Percentiles rank a stretch among this genome's conserved stretches.
Evolutionary conservation across 495 filamentous ascomycete genomes (phyloP).

Genomic region (Amphirosellinia nigrospora): DNA sequence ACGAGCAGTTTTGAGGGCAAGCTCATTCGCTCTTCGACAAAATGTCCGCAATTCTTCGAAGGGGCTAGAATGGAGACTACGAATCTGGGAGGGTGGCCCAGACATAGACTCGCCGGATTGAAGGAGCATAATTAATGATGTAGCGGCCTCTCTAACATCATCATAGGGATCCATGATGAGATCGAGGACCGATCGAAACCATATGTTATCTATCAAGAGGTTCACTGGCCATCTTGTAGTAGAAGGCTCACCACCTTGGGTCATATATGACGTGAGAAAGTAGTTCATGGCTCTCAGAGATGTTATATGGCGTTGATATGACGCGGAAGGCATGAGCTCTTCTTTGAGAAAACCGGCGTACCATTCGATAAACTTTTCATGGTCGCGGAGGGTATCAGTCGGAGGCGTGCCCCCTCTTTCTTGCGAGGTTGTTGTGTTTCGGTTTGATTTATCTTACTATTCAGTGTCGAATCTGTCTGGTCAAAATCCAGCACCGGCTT

Average conservation of each 20-base stretch:
- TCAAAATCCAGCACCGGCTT: conserved; percentile 9
- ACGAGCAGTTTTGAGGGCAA: conserved; percentile 68
- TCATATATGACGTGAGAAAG: conserved; percentile 53
- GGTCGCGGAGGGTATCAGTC: conserved; percentile 41
- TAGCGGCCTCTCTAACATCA: conserved; percentile 76
- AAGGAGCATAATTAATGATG: conserved; percentile 59
- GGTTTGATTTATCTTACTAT: conserved; percentile 26
- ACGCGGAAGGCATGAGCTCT: conserved; percentile 75
- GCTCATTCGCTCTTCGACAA: conserved; percentile 60
- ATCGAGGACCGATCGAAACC: conserved; percentile 74
- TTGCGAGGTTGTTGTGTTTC: background rate
- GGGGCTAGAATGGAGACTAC: conserved; percentile 24
- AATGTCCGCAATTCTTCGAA: conserved; percentile 43
- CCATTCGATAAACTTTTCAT: conserved; percentile 67
- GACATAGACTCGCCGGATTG: conserved; percentile 36
- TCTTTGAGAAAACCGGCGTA: conserved; percentile 72
- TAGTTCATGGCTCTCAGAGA: conserved; percentile 70
- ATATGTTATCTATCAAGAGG: conserved; percentile 48
- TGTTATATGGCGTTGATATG: conserved; percentile 87
- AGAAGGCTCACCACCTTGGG: conserved; percentile 20
- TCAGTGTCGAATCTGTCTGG: background rate
- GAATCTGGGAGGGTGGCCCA: conserved; percentile 29
- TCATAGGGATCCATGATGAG: conserved; percentile 89
- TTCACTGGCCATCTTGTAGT: conserved; percentile 26
- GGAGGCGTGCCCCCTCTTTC: background rate